Conservation (phyloP, 192 early-diverging fungal species). For the Entomortierella beljakovae region DNA sequence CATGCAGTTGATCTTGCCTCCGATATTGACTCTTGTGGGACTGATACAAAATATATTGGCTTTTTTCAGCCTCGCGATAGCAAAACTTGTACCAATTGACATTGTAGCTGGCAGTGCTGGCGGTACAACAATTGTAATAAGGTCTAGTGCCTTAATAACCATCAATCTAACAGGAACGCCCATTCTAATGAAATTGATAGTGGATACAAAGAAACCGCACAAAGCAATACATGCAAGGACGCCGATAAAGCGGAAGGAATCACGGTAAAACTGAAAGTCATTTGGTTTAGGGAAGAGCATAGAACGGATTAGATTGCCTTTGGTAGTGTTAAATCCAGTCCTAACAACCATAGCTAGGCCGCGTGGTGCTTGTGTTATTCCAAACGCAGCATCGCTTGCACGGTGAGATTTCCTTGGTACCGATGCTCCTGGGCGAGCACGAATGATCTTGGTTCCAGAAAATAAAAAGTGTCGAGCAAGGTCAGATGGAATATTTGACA, state of each 20-base stretch:
- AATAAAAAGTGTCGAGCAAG: constrained; percentile 91
- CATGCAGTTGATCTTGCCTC: constrained; percentile 96
- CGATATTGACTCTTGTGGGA: constrained; percentile 94
- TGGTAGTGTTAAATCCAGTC: constrained; percentile 92
- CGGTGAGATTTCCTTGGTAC: constrained; percentile 47
- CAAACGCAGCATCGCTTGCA: constrained; percentile 45
- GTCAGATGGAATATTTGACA: constrained; percentile 79
- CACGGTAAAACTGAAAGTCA: constrained; percentile 96
- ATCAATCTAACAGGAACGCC: constrained; percentile 77
- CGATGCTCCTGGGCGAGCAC: constrained; percentile 67
- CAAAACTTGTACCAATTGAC: constrained; percentile 97
- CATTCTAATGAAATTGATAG: constrained; percentile 91
- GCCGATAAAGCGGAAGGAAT: constrained; percentile 96
- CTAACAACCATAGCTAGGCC: constrained; percentile 88
- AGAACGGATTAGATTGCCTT: constrained; percentile 92
- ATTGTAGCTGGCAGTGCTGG: constrained; percentile 98
- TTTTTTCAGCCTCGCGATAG: constrained; percentile 84
- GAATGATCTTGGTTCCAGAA: constrained; percentile 92
- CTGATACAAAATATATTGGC: constrained; percentile 92
- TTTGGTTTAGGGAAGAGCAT: constrained; percentile 98
- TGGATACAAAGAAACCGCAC: constrained; percentile 86
- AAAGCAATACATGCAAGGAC: constrained; percentile 84
- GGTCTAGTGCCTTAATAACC: constrained; percentile 89
- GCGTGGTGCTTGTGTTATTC: constrained; percentile 20
- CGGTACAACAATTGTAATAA: constrained; percentile 97